Percentiles rank a stretch among this genome's conserved stretches.
These are phyloP conservation scores for Aspergillus oerlinghausenensis DNA, from an alignment of 2,329 filamentous ascomycete species.

Conservation along the genomic window DNA sequence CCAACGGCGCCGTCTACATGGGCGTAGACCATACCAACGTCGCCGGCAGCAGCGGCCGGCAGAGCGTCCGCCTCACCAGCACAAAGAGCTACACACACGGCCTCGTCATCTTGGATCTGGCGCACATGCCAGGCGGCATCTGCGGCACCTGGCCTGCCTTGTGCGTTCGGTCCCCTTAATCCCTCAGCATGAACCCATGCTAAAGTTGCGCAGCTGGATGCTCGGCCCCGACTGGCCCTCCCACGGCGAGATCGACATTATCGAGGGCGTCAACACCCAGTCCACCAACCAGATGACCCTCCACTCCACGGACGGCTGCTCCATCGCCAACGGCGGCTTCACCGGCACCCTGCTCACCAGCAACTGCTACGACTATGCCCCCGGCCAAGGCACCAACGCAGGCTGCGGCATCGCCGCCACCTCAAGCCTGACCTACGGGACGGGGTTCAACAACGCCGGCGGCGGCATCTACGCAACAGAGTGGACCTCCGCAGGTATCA, in stretches of 20 bases:
- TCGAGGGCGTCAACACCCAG: conserved; percentile 69
- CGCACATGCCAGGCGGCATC: conserved; percentile 66
- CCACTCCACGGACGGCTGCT: conserved; percentile 61
- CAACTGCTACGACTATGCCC: conserved; percentile 55
- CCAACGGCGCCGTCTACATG: conserved; percentile 58
- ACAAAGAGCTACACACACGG: conserved; percentile 60
- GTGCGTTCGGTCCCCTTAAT: conserved; percentile 29
- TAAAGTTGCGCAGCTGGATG: conserved; percentile 40
- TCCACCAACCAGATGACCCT: conserved; percentile 60
- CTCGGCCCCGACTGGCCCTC: conserved; percentile 66
- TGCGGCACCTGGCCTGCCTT: conserved; percentile 72
- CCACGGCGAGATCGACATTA: conserved; percentile 72
- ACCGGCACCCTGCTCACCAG: conserved; percentile 44
- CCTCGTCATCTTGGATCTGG: conserved; percentile 66
- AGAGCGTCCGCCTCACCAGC: conserved; percentile 67
- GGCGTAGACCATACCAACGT: conserved; percentile 62
- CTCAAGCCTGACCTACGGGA: conserved; percentile 54
- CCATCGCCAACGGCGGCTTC: conserved; percentile 48
- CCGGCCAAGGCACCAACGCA: conserved; percentile 40
- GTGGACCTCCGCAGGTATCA: conserved; percentile 69
- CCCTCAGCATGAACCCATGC: background rate
- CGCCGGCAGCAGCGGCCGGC: conserved; percentile 56
- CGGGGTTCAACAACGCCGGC: conserved; percentile 64
- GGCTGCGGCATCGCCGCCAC: conserved; percentile 58
- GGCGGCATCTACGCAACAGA: conserved; percentile 72